Conservation (phyloP, 2,329 filamentous ascomycete genomes). For the Ascomycota sp. region DNA sequence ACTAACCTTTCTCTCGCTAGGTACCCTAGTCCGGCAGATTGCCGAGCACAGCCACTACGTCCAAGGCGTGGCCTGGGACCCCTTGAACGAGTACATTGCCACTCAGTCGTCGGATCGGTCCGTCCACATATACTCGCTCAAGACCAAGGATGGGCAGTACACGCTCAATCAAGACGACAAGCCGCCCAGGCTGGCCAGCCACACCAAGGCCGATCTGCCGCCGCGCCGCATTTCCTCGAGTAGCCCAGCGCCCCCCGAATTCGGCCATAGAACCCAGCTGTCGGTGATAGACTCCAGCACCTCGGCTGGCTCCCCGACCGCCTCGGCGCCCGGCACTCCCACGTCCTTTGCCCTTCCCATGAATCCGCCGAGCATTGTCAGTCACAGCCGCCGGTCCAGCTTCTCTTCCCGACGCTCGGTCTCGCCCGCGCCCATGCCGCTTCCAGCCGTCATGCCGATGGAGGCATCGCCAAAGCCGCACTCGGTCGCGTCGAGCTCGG, state of each 20-base stretch:
- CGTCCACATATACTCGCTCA: slow-evolving; percentile 90
- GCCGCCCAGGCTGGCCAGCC: slow-evolving; percentile 63
- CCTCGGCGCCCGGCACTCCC: slow-evolving; percentile 85
- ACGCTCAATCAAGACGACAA: slow-evolving; percentile 48
- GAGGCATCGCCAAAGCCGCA: slow-evolving; percentile 71
- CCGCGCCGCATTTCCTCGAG: slow-evolving; percentile 73
- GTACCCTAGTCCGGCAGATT: slow-evolving; percentile 65
- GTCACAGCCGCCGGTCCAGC: slow-evolving; percentile 84
- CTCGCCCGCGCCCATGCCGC: slow-evolving; percentile 78
- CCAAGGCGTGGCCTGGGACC: slow-evolving; percentile 96
- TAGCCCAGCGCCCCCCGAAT: slow-evolving; percentile 79
- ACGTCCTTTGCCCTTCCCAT: slow-evolving; percentile 78
- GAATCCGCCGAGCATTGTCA: slow-evolving; percentile 80
- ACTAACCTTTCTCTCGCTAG: slow-evolving; percentile 9
- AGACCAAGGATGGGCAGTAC: slow-evolving; percentile 91
- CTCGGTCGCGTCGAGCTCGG: slow-evolving; percentile 27
- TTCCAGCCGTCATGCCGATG: slow-evolving; percentile 88
- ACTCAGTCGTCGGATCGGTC: slow-evolving; percentile 96
- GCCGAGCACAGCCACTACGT: slow-evolving; percentile 97
- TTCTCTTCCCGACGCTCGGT: slow-evolving; percentile 77
- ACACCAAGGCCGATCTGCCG: slow-evolving; percentile 71
- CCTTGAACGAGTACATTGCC: slow-evolving; percentile 90
- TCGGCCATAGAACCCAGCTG: slow-evolving; percentile 45
- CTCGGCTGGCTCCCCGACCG: slow-evolving; percentile 59
- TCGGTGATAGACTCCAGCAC: slow-evolving; percentile 28